Percentiles rank a stretch among this genome's conserved stretches.
Conservation (phyloP, 2,329 filamentous ascomycete species). For the Fusarium tricinctum region DNA sequence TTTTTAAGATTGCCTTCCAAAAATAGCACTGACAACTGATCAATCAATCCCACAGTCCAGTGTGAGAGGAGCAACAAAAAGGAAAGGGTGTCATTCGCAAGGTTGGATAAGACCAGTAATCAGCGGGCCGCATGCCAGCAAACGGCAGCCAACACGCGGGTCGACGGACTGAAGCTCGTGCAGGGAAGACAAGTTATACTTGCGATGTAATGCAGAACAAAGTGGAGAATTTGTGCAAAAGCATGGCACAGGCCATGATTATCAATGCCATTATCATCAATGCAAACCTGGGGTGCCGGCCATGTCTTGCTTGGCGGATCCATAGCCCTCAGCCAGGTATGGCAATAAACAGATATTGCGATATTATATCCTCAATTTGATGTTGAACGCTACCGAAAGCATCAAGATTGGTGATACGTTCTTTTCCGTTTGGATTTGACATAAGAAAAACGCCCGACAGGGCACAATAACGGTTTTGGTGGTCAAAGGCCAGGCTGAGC, state of each 20-base stretch:
- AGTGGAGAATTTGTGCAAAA: conserved; percentile 2
- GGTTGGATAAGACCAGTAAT: conserved; percentile 24
- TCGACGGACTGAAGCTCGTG: conserved; percentile 10
- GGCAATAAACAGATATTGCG: not conserved
- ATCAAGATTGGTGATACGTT: not conserved
- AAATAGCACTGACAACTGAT: conserved; percentile 34
- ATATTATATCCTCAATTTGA: not conserved
- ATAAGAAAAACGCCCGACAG: too few relatives aligned
- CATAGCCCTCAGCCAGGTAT: not conserved
- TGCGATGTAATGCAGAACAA: not conserved
- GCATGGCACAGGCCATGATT: conserved; percentile 40
- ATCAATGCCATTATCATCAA: conserved; percentile 13
- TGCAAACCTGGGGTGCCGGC: conserved; percentile 13
- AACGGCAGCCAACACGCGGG: conserved; percentile 20
- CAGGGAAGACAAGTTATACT: conserved; percentile 14
- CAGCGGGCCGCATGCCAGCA: conserved; percentile 35
- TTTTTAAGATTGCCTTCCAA: conserved; percentile 44
- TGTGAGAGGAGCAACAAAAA: not conserved
- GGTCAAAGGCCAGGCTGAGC: conserved; percentile 19
- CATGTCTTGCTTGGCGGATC: not conserved
- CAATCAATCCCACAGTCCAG: conserved; percentile 30
- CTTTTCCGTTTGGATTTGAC: too few relatives aligned
- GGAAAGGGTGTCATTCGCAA: conserved; percentile 15
- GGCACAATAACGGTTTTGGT: conserved; percentile 14
- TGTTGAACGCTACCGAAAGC: not conserved